Evolutionary conservation across 106 monocot species (phyloP), one percentile per base, ranked within the genome.

Genomic region (Gastrodia elata): DNA sequence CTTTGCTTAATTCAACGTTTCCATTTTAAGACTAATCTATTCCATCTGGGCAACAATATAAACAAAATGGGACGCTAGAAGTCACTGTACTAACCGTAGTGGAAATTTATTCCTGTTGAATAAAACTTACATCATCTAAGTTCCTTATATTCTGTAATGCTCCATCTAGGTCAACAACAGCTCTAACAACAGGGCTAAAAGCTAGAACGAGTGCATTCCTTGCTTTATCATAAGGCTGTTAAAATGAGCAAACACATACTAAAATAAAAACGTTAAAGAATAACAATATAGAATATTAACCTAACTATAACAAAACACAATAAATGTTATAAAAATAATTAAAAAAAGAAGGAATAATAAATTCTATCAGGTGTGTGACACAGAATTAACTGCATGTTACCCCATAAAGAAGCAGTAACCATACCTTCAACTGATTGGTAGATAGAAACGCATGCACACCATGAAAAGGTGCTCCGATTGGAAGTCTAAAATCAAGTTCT

Each of bases 401-500:
- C 68, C 41, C 40, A 20, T 36, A 67, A 37, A 67, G 68, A 69
- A 68, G 68, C 34, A 70, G 18, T 8, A 1, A 11, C 46, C 32
- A 36, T 76, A 87, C 96, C 79, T 96, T 86, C 46, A 96, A 88
- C 71, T 96, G 96, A 78, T 92, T 92, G 18, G 96, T 96, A 24
- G 84, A 3, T 80, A 96, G 74, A 83, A 96, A 96, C 52, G 96
- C 96, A 27, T 86, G 85, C 44, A 96, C 92, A 9, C 96, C 96
- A 83, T 96, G 96, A 73, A 96, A 74, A 7, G 96, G 96, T 39
- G 96, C 96, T 22, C 96, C 96, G 20, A 96, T 25, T 46, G 82
- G 87, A 81, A 96, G 92, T 70, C 96, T 78, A 79, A 96, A 96
- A 86, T 96, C 92, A 77, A 96, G 96, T 83, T 96, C 96, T 96